Base-by-base conservation (phyloP, 192 early-diverging fungal species). In the Diversispora epigaea region DNA sequence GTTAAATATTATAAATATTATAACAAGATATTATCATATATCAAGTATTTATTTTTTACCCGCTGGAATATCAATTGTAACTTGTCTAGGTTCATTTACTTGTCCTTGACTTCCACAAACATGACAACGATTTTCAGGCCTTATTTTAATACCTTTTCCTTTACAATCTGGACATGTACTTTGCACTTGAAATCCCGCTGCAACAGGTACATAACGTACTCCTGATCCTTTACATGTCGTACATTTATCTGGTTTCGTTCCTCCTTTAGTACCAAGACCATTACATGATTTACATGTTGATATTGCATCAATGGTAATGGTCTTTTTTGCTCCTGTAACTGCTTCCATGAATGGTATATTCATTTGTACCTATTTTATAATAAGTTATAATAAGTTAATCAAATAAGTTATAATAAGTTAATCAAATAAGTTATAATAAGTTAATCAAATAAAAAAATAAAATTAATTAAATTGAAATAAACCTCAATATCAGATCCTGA, bases 271-370 rank as follows among this genome's bases (percentile, higher is more conserved):
- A 21, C 97, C 97, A 57, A 71, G 80, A 3, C 96, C 97, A 58
- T 82, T 76, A 76, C 97, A 99, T 2, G 90, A 86, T 32, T 86
- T 80, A 80, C 97, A 99, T 45, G 85, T 82, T 1, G 85, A 80
- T 44, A 97, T 84, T 7, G 86, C 81, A 55, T 89, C 84, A 32
- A 93, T 88, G 22, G 82, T 84, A 41, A 98, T 81, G 7, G 77
- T 74, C 72, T 90, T 92, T 64, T 83, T 86, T 1, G 88, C 62
- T 32, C 97, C 97, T 55, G 91, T 91, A 7, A 91, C 91, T 3
- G 96, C 94, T 41, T 96, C 94, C 94, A 96, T 96, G 75, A 96
- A 98, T 11, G 89, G 64, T 11, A 98, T 84, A 10, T 86, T 88
- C 45, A 94, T 77, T 14, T 81, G 81, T 9, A 80, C 73, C 83